Conservation (phyloP, 352 stramenopile species). For the Globisporangium abappressorium region DNA sequence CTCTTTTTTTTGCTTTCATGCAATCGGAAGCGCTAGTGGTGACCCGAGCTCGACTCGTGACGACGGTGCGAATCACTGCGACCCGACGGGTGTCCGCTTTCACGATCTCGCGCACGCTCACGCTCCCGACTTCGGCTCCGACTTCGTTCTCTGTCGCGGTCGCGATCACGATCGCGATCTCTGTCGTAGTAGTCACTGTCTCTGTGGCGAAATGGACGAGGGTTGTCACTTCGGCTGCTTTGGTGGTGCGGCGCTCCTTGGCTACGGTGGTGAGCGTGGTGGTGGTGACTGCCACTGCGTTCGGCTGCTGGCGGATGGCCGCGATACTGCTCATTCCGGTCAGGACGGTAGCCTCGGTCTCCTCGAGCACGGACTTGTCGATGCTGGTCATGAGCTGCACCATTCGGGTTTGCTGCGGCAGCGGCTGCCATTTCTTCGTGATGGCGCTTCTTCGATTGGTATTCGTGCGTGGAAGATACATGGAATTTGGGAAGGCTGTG, state of each 20-base stretch:
- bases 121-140: slow-evolving; percentile 19
- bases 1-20: too few relatives aligned
- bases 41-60: background rate
- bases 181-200: slow-evolving; percentile 28
- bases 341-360: slow-evolving; percentile 12
- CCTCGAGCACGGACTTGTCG: slow-evolving; percentile 16
- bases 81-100: slow-evolving; percentile 6
- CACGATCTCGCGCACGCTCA: slow-evolving; percentile 15
- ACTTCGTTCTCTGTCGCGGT: slow-evolving; percentile 21
- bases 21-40: background rate
- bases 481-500: slow-evolving; percentile 80
- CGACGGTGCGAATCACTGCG: slow-evolving; percentile 7
- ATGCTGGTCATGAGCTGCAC: slow-evolving; percentile 19
- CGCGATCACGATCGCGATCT: slow-evolving; percentile 22
- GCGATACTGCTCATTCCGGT: slow-evolving; percentile 23
- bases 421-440: slow-evolving; percentile 69
- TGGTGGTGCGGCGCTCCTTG: slow-evolving; percentile 13
- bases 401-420: slow-evolving; percentile 25
- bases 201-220: slow-evolving; percentile 15
- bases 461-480: slow-evolving; percentile 83
- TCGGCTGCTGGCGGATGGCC: slow-evolving; percentile 11
- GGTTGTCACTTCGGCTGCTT: slow-evolving; percentile 4
- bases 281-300: slow-evolving; percentile 5
- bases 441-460: slow-evolving; percentile 85
- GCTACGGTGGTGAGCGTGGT: slow-evolving; percentile 7